Evolutionary conservation across 495 filamentous ascomycete genomes (phyloP), one percentile per base, ranked within the genome.

Genomic region (Hapsidospora chrysogenum): DNA sequence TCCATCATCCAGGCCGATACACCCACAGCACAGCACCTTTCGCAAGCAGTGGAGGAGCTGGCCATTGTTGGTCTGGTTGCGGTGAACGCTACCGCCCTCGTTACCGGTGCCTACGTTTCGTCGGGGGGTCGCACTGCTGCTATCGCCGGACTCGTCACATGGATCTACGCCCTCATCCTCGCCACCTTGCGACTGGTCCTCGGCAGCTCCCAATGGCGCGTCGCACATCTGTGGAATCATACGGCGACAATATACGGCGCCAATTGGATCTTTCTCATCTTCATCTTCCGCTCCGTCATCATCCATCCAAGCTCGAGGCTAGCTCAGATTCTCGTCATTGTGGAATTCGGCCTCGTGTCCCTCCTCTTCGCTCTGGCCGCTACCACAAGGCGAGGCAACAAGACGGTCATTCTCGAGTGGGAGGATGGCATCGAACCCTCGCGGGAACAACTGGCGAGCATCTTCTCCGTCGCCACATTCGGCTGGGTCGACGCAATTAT

Each of bases 401-500:
- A 86, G 55, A 66, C 75, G 3, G 80, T 99, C 10, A 48, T 85
- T 18, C 57, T 95, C 42, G 81, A 92, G 48, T 79, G 84, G 56
- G 83, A 93, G 48, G 81, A 79, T 33, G 75, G 76, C 29, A 67
- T 99, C 31, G 74, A 89, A 48, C 92, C 92, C 4, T 80, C 83
- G 9, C 66, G 63, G 29, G 83, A 99, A 51, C 81, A 84, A 20
- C 58, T 80, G 26, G 89, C 92, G 4, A 94, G 84, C 42, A 56
- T 95, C 11, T 67, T 95, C 40, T 94, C 87, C 1, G 61, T 94
- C 19, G 75, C 76, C 15, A 92, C 82, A 9, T 99, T 94, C 49
- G 53, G 69, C 9, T 99, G 92, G 92, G 67, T 96, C 21, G 85
- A 96, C 53, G 52, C 78, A 1, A 76, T 99, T 39, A 74, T 99